Conservation (phyloP, 768 basidiomycete species). For the Calocybe indica region DNA sequence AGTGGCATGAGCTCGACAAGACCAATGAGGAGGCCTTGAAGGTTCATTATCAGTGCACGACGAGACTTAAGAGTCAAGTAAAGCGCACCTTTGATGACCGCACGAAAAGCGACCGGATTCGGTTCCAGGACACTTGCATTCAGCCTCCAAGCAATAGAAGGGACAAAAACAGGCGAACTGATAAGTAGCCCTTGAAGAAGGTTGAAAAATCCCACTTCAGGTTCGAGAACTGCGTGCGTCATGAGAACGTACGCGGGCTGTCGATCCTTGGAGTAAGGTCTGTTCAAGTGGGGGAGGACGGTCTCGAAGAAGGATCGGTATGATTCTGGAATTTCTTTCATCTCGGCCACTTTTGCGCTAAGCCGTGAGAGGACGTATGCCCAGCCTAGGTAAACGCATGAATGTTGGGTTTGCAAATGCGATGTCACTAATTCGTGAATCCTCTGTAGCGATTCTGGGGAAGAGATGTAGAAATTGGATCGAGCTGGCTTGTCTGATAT, state of each 20-base stretch:
- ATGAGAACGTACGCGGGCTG: slow-evolving; percentile 55
- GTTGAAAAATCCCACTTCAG: slow-evolving; percentile 54
- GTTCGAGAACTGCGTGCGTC: slow-evolving; percentile 48
- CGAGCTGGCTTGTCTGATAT: slow-evolving; percentile 44
- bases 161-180: slow-evolving; percentile 71
- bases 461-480: slow-evolving; percentile 50
- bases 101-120: slow-evolving; percentile 74
- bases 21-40: slow-evolving; percentile 69
- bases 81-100: slow-evolving; percentile 73
- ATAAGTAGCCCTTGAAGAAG: slow-evolving; percentile 56
- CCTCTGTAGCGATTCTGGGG: slow-evolving; percentile 53
- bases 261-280: slow-evolving; percentile 49
- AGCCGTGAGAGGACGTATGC: slow-evolving; percentile 72
- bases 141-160: slow-evolving; percentile 60
- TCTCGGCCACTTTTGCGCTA: slow-evolving; percentile 34
- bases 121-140: slow-evolving; percentile 68
- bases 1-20: slow-evolving; percentile 70
- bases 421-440: slow-evolving; percentile 65
- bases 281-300: slow-evolving; percentile 34
- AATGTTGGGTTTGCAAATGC: slow-evolving; percentile 56
- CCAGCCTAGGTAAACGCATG: slow-evolving; percentile 78
- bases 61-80: background rate
- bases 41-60: slow-evolving; percentile 1
- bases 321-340: slow-evolving; percentile 46
- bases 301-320: slow-evolving; percentile 53